Evolutionary conservation across 441 rosid species (phyloP), one percentile per base, ranked within the genome.

Genomic region (Croton laevigatus): DNA sequence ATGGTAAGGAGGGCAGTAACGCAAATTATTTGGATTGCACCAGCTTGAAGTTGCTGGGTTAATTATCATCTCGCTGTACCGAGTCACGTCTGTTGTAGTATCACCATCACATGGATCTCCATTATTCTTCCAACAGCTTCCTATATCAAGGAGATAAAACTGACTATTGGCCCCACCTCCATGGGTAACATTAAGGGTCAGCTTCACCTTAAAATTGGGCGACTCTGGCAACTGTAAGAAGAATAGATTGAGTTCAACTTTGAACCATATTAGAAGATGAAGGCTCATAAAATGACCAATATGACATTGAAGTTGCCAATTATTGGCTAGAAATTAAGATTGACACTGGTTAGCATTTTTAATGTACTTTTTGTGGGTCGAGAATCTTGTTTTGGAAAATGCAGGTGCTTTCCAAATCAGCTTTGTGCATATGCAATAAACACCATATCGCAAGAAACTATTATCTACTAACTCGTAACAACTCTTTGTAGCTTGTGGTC

Each of bases 1-100:
- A 70, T 87, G 93, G 77, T 85, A 90, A 45, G 89, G 96, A 11
- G 91, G 91, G 76, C 93, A 87, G 53, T 82, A 84, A 59, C 59
- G 74, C 20, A 73, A 40, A 66, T 73, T 73, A 66, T 77, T 62
- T 17, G 76, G 71, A 36, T 73, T 70, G 44, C 80, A 77, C 80
- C 80, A 77, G 70, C 62, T 71, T 59, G 65, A 32, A 13, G 73
- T 66, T 42, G 69, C n/a, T 12, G 73, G 74, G 62, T 55, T 71
- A 51, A 62, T 65, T 52, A 73, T 71, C 68, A 54, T 65, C 73
- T 72, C 80, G 37, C 76, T 77, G 63, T 77, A 77, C 73, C 80
- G 40, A 16, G 80, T 77, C 11, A 72, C 74, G 59, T 77, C 76
- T 59, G 80, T 77, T 2, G 69, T 46, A 40, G 60, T 70, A 77